Evolutionary conservation across 1,284 basidiomycete species (phyloP), one percentile per base, ranked within the genome.

Genomic region (Coriolopsis trogii): DNA sequence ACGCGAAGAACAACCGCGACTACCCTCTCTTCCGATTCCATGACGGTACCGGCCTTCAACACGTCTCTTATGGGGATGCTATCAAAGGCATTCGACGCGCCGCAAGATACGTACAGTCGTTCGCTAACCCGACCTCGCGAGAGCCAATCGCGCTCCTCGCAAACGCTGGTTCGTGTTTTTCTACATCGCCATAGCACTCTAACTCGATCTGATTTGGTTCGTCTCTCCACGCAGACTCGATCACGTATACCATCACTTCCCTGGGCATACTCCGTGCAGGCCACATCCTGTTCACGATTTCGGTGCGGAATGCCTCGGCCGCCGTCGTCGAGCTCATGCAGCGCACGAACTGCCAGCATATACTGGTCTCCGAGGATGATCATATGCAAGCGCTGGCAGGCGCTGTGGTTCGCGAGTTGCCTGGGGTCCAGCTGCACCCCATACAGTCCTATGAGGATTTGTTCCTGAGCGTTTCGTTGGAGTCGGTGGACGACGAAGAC

Each of bases 241-340:
- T 70, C 52, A 67, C 69, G 0, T 71, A 64, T 23, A 59, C 59
- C 40, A 55, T 63, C n/a, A 57, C 59, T 16, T 47, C 64, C 18
- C 45, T 64, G 13, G 70, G 68, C 5, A 60, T 69, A 18, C 23
- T 70, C 10, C 59, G 68, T 10, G 65, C 71, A 0, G 70, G 70
- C 13, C 65, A 62, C 42, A 54, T 60, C 0, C 54, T 60, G n/a
- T 62, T 64, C 42, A 53, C 57, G 1, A 55, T 64, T 29, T 64
- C 63, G 10, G 42, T 52, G 1, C 51, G 61, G 6, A 63, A 63
- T 29, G 45, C 40, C 4, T 42, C 58, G 3, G 51, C 48, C 2
- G 63, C 49, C 23, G 51, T 64, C 2, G 58, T 55, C 12, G 49
- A 64, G 38, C 52, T 64, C n/a, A 33, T 64, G 21, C 29, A 37